A percentile compares a stretch with the other conserved stretches of the same genome.
These are phyloP conservation scores for Pelagophyceae sp. DNA, from an alignment of 352 stramenopile genomes.

Conservation along the genomic window DNA sequence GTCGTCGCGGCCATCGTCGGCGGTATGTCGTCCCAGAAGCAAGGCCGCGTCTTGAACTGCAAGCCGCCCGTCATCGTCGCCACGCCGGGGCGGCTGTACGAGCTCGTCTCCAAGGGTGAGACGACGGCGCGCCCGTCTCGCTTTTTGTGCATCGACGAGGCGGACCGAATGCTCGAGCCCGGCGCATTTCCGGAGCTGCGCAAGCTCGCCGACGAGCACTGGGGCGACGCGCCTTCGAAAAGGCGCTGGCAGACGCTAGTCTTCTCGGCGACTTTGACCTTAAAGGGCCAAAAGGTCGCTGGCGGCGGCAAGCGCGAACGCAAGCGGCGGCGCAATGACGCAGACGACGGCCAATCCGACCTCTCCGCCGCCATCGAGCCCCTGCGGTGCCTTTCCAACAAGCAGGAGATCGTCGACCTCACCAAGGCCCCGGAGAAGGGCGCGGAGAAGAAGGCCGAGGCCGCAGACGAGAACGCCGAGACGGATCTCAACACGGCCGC, in stretches of 20 bases:
- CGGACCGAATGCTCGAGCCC: slow-evolving; percentile 7
- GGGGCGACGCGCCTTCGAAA: background rate
- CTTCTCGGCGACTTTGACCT: slow-evolving; percentile 52
- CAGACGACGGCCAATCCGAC: background rate
- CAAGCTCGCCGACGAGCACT: background rate
- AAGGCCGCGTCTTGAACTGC: slow-evolving; percentile 74
- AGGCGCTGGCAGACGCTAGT: slow-evolving; percentile 48
- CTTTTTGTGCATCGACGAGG: slow-evolving; percentile 5
- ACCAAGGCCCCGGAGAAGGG: slow-evolving; percentile 33
- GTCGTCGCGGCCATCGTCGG: slow-evolving; percentile 77
- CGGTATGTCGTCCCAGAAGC: slow-evolving; percentile 87
- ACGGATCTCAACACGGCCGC: background rate
- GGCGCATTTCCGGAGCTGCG: background rate
- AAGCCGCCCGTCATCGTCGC: slow-evolving; percentile 81
- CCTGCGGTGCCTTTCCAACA: background rate
- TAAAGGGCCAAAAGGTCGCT: background rate
- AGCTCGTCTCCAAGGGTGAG: slow-evolving; percentile 58
- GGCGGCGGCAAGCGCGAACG: background rate
- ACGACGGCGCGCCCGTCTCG: background rate
- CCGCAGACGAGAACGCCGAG: background rate
- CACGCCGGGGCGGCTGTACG: slow-evolving; percentile 87
- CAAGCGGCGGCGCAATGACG: background rate
- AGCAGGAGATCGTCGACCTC: slow-evolving; percentile 51
- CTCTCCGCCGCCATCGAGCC: background rate
- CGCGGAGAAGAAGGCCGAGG: slow-evolving; percentile 4